phyloP scores from a whole-genome alignment of 129 eudicot genomes.

The Artemisia tridentata region DNA sequence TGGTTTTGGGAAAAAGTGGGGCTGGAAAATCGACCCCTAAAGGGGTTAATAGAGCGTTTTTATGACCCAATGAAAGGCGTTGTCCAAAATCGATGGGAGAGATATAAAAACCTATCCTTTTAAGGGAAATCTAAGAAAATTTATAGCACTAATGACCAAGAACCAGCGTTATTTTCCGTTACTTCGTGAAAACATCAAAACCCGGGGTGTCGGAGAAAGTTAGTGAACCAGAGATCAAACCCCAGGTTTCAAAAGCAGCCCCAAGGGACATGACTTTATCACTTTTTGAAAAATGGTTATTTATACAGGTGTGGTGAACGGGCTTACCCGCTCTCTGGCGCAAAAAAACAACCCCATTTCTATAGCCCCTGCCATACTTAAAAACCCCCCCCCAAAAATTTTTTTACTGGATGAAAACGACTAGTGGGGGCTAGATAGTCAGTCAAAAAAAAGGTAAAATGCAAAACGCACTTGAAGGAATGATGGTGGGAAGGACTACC shows the following conservation, averaged over 20 bases:
- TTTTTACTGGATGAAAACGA: constrained; percentile 80
- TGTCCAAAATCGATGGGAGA: constrained; percentile 66
- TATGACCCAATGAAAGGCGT: constrained; percentile 68
- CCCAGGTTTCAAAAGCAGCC: constrained; percentile 79
- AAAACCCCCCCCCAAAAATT: constrained; percentile 55
- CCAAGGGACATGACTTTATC: constrained; percentile 84
- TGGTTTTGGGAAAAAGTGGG: constrained; percentile 92
- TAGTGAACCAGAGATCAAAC: constrained; percentile 60
- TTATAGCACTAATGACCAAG: constrained; percentile 88
- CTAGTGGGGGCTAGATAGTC: constrained; percentile 88
- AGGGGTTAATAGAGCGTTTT: constrained; percentile 69
- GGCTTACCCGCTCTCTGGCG: constrained; percentile 79
- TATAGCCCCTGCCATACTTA: constrained; percentile 70
- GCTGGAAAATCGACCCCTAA: constrained; percentile 86
- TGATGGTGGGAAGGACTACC: constrained; percentile 85
- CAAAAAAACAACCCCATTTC: constrained; percentile 78
- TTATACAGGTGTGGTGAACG: constrained; percentile 77
- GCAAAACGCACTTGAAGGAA: constrained; percentile 70
- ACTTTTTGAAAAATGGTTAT: constrained; percentile 64
- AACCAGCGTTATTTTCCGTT: constrained; percentile 74
- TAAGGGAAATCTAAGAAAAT: constrained; percentile 67
- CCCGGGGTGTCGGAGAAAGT: constrained; percentile 53
- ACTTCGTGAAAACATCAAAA: constrained; percentile 66
- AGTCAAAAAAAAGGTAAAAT: constrained; percentile 86
- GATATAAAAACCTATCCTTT: constrained; percentile 68